Percentiles rank a stretch among this genome's conserved stretches.
Conservation (phyloP, 1,284 basidiomycete species). For the Rhodotorula mucilaginosa region DNA sequence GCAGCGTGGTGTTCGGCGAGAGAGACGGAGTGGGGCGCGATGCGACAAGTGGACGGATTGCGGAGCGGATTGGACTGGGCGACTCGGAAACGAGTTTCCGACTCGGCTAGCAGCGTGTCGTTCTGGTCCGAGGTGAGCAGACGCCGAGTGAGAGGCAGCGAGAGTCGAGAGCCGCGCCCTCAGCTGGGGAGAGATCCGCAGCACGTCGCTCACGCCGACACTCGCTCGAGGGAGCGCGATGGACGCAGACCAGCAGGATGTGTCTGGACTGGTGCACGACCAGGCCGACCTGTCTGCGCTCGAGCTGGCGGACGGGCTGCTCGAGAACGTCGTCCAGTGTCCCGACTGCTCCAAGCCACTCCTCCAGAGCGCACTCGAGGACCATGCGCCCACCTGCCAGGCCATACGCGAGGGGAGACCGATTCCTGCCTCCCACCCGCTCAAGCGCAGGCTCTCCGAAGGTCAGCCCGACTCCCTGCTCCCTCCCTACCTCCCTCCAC, state of each 20-base stretch:
- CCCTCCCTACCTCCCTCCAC: neutral
- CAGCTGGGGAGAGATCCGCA: too few relatives aligned
- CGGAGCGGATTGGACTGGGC: neutral
- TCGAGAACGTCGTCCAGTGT: conserved; percentile 62
- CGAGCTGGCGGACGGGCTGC: conserved; percentile 17
- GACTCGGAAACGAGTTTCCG: too few relatives aligned
- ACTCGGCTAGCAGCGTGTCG: too few relatives aligned
- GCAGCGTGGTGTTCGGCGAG: neutral
- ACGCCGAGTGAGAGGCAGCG: too few relatives aligned
- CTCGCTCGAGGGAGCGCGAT: neutral
- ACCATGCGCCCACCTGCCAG: conserved; percentile 71
- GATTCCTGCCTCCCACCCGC: conserved; percentile 51
- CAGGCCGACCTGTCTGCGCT: conserved; percentile 14
- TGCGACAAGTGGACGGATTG: neutral
- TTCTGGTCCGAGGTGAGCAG: too few relatives aligned
- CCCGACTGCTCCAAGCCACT: conserved; percentile 72
- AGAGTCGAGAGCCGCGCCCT: too few relatives aligned
- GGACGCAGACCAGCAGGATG: neutral
- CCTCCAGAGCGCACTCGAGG: conserved; percentile 67
- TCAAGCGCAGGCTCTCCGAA: conserved; percentile 42
- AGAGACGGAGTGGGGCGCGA: neutral
- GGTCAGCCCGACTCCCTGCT: conserved; percentile 5
- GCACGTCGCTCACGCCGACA: neutral
- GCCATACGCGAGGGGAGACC: conserved; percentile 56
- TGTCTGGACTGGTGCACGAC: neutral